Conservation (phyloP, 495 filamentous ascomycete genomes). For the Pyronema domesticum region DNA sequence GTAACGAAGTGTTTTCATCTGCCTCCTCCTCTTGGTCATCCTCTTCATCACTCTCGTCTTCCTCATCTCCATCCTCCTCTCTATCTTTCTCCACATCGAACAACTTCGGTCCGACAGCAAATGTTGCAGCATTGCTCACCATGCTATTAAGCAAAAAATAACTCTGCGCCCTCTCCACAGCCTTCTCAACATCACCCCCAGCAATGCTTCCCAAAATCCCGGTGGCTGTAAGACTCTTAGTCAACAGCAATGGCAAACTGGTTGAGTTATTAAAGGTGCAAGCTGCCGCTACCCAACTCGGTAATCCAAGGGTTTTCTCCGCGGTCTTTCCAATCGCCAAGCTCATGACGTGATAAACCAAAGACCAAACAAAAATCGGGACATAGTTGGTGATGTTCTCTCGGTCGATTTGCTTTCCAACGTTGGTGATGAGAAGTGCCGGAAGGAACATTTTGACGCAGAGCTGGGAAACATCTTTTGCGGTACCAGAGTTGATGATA, state of each 20-base stretch:
- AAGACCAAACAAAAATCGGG: conserved; percentile 40
- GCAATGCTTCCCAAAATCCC: conserved; percentile 41
- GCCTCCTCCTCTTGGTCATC: conserved; percentile 22
- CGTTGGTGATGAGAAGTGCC: conserved; percentile 47
- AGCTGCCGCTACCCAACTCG: conserved; percentile 47
- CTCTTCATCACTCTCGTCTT: conserved; percentile 14
- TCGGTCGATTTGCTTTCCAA: conserved; percentile 46
- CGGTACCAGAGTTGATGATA: conserved; percentile 36
- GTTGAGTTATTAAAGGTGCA: conserved; percentile 67
- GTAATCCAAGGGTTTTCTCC: conserved; percentile 36
- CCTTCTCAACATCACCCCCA: conserved; percentile 32
- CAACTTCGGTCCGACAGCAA: conserved; percentile 45
- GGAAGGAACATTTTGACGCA: conserved; percentile 56
- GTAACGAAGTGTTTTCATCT: conserved; percentile 13
- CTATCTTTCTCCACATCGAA: conserved; percentile 31
- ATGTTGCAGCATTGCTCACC: conserved; percentile 44
- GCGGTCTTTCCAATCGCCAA: conserved; percentile 34
- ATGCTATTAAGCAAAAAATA: conserved; percentile 54
- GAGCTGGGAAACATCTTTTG: conserved; percentile 46
- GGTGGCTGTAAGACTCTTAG: conserved; percentile 45
- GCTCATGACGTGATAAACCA: conserved; percentile 37
- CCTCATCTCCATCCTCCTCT: conserved; percentile 20
- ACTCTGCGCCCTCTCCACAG: conserved; percentile 45
- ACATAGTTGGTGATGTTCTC: conserved; percentile 40
- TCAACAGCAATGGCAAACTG: conserved; percentile 47